phyloP scores from a whole-genome alignment of 352 stramenopile genomes.

The Globisporangium cystogenes region DNA sequence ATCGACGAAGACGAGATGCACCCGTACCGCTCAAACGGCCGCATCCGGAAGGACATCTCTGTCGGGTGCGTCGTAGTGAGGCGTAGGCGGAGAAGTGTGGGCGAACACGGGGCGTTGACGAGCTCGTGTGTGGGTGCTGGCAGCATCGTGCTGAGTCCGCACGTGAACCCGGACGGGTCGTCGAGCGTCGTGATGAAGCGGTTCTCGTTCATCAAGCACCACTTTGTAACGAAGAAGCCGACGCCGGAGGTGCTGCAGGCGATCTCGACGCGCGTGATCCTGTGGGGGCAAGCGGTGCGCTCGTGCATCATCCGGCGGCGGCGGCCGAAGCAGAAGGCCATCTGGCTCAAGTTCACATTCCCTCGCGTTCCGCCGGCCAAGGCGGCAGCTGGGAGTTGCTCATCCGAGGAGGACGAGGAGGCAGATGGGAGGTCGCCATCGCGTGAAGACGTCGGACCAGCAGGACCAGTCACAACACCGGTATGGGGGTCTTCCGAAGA shows the following conservation, averaged over 20 bases:
- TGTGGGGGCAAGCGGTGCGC: conserved; percentile 55
- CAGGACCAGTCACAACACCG: no score
- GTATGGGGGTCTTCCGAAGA: no score
- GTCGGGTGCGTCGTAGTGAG: no score
- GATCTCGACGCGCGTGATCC: conserved; percentile 58
- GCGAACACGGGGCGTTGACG: no score
- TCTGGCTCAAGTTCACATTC: conserved; percentile 37
- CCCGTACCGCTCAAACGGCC: no score
- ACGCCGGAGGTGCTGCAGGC: conserved; percentile 48
- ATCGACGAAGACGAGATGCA: no score
- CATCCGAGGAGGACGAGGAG: no score
- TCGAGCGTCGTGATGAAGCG: conserved; percentile 52
- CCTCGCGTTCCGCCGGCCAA: conserved; percentile 10
- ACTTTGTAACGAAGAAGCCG: conserved; percentile 28
- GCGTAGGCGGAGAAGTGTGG: no score
- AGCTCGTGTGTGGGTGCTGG: background rate
- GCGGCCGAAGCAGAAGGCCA: conserved; percentile 21
- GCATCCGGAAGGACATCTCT: no score
- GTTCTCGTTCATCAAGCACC: conserved; percentile 58
- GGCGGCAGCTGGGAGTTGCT: no score
- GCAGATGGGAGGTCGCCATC: no score
- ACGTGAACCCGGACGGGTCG: conserved; percentile 27
- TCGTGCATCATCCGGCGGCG: conserved; percentile 40
- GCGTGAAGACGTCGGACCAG: no score
- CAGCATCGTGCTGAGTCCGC: conserved; percentile 34